phyloP scores from a whole-genome alignment of 768 basidiomycete species.

The Boletus tomentosulus region DNA sequence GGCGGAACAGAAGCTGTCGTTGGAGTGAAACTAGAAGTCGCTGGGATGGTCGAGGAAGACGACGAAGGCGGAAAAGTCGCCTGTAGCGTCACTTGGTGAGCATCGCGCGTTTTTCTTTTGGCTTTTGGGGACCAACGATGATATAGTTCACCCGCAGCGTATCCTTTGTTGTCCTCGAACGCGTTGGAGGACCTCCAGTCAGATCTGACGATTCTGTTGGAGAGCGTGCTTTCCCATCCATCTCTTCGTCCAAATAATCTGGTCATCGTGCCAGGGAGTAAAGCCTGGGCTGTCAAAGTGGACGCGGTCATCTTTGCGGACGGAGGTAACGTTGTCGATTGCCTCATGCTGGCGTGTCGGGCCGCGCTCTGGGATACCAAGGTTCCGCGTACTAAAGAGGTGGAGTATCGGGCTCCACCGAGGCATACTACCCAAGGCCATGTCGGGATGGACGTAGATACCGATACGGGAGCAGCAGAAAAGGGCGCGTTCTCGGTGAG shows the following conservation, averaged over 20 bases:
- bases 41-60: slow-evolving; percentile 40
- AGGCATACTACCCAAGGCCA: slow-evolving; percentile 33
- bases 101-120: slow-evolving; percentile 6
- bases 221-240: slow-evolving; percentile 60
- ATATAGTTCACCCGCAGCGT: slow-evolving; percentile 73
- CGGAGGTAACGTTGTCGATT: slow-evolving; percentile 72
- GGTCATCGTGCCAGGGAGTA: slow-evolving; percentile 52
- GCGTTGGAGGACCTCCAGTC: slow-evolving; percentile 75
- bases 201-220: slow-evolving; percentile 62
- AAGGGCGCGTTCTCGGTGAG: slow-evolving; percentile 45
- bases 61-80: slow-evolving; percentile 56
- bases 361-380: slow-evolving; percentile 80
- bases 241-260: slow-evolving; percentile 68
- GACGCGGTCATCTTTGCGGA: slow-evolving; percentile 75
- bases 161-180: slow-evolving; percentile 58
- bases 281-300: slow-evolving; percentile 72
- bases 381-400: slow-evolving; percentile 66
- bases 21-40: slow-evolving; percentile 77
- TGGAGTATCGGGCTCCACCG: slow-evolving; percentile 57
- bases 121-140: slow-evolving; percentile 27
- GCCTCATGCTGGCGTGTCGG: slow-evolving; percentile 72
- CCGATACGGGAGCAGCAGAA: slow-evolving; percentile 18
- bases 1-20: slow-evolving; percentile 77
- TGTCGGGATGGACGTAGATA: slow-evolving; percentile 53
- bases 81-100: slow-evolving; percentile 76